These are phyloP conservation scores for Aurantiochytrium sp. DNA, from an alignment of 108 stramenopile genomes.

Conservation along the genomic window DNA sequence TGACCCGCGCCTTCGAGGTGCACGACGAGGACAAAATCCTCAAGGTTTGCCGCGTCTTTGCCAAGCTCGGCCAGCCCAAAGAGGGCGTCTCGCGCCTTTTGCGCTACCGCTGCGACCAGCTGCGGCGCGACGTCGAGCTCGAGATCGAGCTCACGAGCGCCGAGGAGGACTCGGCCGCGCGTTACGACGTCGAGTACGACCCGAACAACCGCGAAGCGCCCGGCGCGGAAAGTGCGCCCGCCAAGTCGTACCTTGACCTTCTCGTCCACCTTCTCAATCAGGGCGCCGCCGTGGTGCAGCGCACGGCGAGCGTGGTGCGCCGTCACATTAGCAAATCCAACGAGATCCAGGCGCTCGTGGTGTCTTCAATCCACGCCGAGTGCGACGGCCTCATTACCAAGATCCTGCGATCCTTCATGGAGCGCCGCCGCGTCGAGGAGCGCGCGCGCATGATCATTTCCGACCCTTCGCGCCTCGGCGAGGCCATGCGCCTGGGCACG, in stretches of 20 bases:
- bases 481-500: not conserved
- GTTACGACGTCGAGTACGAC: not conserved
- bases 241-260: not conserved
- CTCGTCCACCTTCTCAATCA: not conserved
- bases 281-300: not conserved
- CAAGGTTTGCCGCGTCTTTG: conserved; percentile 13
- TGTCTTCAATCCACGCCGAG: not conserved
- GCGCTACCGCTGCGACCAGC: conserved; percentile 3
- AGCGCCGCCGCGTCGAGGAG: not conserved
- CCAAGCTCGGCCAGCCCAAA: conserved; percentile 8
- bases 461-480: not conserved
- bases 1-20: not conserved
- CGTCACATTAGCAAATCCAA: not conserved
- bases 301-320: not conserved
- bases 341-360: not conserved
- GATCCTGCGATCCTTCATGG: not conserved
- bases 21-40: conserved; percentile 23
- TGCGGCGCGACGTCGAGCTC: not conserved
- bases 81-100: conserved; percentile 17
- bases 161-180: not conserved
- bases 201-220: not conserved
- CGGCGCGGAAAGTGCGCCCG: not conserved
- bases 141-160: conserved; percentile 10
- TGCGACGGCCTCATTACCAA: conserved; percentile 23
- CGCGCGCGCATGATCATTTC: not conserved